These are phyloP conservation scores for Fusarium torulosum DNA, from an alignment of 2,329 filamentous ascomycete species.

Conservation along the genomic window DNA sequence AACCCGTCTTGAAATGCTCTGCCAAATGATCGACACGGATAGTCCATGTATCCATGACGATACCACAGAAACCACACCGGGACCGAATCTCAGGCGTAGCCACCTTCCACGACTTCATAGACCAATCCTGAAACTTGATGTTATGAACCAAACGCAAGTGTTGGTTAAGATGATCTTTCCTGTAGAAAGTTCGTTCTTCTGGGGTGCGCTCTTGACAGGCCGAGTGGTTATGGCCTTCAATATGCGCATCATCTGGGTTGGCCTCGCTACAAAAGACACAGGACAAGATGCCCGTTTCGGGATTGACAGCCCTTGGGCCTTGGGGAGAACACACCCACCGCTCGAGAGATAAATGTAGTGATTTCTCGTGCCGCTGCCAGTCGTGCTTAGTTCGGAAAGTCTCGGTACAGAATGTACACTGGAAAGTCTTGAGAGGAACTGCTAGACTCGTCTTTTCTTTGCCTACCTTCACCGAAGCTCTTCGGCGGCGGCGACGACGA, in stretches of 20 bases:
- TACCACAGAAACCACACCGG: conserved; percentile 74
- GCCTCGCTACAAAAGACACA: conserved; percentile 72
- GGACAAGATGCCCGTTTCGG: conserved; percentile 67
- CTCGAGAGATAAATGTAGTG: conserved; percentile 73
- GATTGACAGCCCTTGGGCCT: conserved; percentile 67
- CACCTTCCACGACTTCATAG: conserved; percentile 74
- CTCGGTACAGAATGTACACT: conserved; percentile 77
- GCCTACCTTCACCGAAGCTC: conserved; percentile 54
- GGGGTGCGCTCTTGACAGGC: conserved; percentile 74
- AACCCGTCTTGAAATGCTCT: conserved; percentile 76
- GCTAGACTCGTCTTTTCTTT: conserved; percentile 55
- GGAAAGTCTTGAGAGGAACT: conserved; percentile 67
- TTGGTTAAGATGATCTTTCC: conserved; percentile 76
- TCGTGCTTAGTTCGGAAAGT: conserved; percentile 77
- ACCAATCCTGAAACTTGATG: conserved; percentile 71
- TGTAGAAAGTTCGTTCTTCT: conserved; percentile 74
- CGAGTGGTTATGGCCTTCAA: conserved; percentile 70
- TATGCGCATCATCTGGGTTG: conserved; percentile 67
- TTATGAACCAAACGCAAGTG: conserved; percentile 73
- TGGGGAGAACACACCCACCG: conserved; percentile 74
- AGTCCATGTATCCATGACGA: conserved; percentile 72
- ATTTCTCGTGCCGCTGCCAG: conserved; percentile 79
- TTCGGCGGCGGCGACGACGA: conserved; percentile 63
- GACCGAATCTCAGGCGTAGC: conserved; percentile 72
- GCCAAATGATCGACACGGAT: conserved; percentile 72